Evolutionary conservation across 768 basidiomycete species (phyloP).

Genomic region (Paxillus ammoniavirescens): DNA sequence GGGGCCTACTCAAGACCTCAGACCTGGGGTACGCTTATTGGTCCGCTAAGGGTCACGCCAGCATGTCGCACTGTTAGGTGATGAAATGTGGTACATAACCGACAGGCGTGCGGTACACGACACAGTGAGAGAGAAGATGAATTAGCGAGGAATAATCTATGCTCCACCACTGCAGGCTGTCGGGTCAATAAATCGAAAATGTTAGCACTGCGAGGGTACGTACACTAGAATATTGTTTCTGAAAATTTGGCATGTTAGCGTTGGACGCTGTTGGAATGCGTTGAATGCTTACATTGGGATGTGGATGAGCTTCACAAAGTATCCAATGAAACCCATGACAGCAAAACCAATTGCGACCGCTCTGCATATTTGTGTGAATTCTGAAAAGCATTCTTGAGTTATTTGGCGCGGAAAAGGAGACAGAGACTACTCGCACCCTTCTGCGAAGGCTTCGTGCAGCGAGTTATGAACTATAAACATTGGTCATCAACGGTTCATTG

Average conservation of each 20-base stretch:
- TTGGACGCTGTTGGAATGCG: not conserved
- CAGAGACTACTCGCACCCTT: slow-evolving; percentile 61
- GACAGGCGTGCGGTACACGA: not conserved
- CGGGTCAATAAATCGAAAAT: slow-evolving; percentile 23
- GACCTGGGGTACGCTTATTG: not conserved
- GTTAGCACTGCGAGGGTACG: slow-evolving; percentile 35
- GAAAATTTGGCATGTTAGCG: slow-evolving; percentile 14
- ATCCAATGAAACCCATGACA: slow-evolving; percentile 99
- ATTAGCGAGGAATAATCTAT: slow-evolving; percentile 37
- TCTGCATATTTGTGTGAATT: slow-evolving; percentile 92
- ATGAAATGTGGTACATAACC: not conserved
- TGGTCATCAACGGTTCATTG: slow-evolving; percentile 8
- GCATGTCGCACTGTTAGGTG: not conserved
- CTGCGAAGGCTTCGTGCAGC: slow-evolving; percentile 96
- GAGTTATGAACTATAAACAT: slow-evolving; percentile 78
- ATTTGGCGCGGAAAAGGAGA: not conserved
- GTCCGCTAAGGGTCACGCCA: not conserved
- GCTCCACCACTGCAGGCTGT: slow-evolving; percentile 64
- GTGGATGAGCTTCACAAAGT: slow-evolving; percentile 97
- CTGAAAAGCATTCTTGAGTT: slow-evolving; percentile 40
- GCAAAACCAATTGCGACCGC: slow-evolving; percentile 97
- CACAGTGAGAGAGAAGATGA: slow-evolving; percentile 3
- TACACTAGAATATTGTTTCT: slow-evolving; percentile 99
- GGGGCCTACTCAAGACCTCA: slow-evolving; percentile 1
- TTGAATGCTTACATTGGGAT: slow-evolving; percentile 84